phyloP scores from a whole-genome alignment of 1,284 basidiomycete species.

The Papiliotrema nemorosa region DNA sequence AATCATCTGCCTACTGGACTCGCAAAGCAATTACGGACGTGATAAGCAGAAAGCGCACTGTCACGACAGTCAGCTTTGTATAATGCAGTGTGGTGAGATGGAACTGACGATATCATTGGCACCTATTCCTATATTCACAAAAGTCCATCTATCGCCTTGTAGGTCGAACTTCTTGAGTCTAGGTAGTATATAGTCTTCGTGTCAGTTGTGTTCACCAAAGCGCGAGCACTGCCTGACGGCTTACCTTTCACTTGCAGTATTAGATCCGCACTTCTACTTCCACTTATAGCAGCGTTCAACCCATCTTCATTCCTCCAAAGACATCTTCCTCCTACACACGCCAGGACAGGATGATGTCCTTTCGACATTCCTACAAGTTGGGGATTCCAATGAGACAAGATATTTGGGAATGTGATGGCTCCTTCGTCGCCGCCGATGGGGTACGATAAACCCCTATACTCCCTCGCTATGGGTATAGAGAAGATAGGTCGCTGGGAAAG shows the following conservation, averaged over 20 bases:
- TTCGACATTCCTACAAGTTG: slow-evolving; percentile 24
- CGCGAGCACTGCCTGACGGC: slow-evolving; percentile 3
- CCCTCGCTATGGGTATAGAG: slow-evolving; percentile 19
- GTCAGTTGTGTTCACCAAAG: slow-evolving; percentile 4
- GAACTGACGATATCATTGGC: slow-evolving; percentile 47
- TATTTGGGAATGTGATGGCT: slow-evolving; percentile 44
- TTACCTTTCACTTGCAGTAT: slow-evolving; percentile 34
- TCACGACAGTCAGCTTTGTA: neutral
- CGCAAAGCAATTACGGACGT: slow-evolving; percentile 17
- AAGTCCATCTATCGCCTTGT: slow-evolving; percentile 41
- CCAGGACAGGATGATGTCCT: slow-evolving; percentile 26
- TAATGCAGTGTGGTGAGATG: neutral
- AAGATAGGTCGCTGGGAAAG: neutral
- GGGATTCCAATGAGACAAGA: slow-evolving; percentile 24
- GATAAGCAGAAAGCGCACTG: slow-evolving; percentile 47
- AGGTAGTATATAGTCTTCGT: slow-evolving; percentile 41
- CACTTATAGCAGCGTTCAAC: slow-evolving; percentile 42
- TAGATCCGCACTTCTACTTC: slow-evolving; percentile 27
- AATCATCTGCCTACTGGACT: neutral
- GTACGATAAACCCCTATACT: slow-evolving; percentile 48
- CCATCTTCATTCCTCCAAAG: slow-evolving; percentile 2
- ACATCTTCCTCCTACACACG: slow-evolving; percentile 15
- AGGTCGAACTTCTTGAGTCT: slow-evolving; percentile 25
- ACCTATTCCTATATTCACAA: slow-evolving; percentile 47
- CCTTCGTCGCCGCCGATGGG: slow-evolving; percentile 42